These are phyloP conservation scores for Suillus sp. DNA, from an alignment of 768 basidiomycete genomes.

Conservation along the genomic window DNA sequence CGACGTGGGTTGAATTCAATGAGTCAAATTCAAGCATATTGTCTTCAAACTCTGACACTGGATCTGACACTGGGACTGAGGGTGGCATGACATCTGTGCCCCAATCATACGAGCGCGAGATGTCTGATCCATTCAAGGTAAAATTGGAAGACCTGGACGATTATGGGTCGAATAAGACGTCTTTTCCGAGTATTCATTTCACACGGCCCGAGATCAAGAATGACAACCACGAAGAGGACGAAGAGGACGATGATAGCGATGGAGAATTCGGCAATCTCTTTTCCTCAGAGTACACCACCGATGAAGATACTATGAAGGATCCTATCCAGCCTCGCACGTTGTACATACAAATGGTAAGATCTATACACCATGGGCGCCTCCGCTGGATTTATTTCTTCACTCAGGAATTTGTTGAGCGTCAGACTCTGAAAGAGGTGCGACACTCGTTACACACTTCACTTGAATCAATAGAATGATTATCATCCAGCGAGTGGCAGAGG, in stretches of 20 bases:
- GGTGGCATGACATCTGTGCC: conserved; percentile 62
- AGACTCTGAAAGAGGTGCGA: conserved; percentile 81
- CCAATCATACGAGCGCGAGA: conserved; percentile 40
- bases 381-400: not conserved
- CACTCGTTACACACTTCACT: conserved; percentile 10
- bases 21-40: conserved; percentile 51
- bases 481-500: conserved; percentile 72
- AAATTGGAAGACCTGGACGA: conserved; percentile 67
- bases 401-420: conserved; percentile 88
- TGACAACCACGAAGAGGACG: conserved; percentile 46
- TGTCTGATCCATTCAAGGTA: conserved; percentile 63
- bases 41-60: conserved; percentile 49
- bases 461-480: not conserved
- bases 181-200: conserved; percentile 88
- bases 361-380: not conserved
- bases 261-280: conserved; percentile 43
- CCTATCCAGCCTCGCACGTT: conserved; percentile 54
- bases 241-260: conserved; percentile 34
- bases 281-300: conserved; percentile 29
- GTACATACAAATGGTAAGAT: conserved; percentile 90
- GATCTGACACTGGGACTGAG: conserved; percentile 39
- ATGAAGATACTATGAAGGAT: conserved; percentile 37
- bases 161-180: conserved; percentile 54
- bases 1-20: conserved; percentile 83
- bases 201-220: conserved; percentile 46